Conservation (phyloP, 2,329 filamentous ascomycete species). For the Tolypocladium paradoxum region DNA sequence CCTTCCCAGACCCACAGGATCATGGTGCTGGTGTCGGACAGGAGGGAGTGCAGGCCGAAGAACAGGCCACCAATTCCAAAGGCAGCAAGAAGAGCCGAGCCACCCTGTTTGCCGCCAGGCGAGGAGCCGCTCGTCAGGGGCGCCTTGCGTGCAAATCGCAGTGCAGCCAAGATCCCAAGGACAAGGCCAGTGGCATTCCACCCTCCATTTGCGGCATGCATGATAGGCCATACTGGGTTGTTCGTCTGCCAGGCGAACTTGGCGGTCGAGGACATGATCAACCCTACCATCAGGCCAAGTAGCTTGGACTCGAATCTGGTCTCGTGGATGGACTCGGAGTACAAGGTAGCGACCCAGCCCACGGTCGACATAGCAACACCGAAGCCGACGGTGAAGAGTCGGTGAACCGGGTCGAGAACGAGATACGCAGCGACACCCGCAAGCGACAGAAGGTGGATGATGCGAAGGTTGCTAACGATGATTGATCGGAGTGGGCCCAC, state of each 20-base stretch:
- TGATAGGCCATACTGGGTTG: conserved; percentile 93
- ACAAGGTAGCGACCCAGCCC: conserved; percentile 74
- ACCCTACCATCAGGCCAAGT: conserved; percentile 67
- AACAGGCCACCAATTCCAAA: conserved; percentile 74
- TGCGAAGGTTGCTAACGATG: conserved; percentile 56
- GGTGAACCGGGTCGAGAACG: conserved; percentile 58
- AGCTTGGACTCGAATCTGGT: conserved; percentile 71
- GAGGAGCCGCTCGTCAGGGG: conserved; percentile 32
- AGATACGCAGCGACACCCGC: conserved; percentile 71
- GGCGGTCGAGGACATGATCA: conserved; percentile 74
- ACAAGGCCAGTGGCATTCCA: conserved; percentile 78
- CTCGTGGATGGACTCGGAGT: conserved; percentile 63
- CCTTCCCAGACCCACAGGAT: conserved; percentile 98
- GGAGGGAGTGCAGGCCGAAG: conserved; percentile 81
- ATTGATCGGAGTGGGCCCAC: conserved; percentile 58
- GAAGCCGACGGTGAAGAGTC: conserved; percentile 73
- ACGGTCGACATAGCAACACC: conserved; percentile 72
- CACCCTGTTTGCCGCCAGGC: conserved; percentile 33
- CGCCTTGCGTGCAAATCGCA: conserved; percentile 62
- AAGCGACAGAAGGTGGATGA: conserved; percentile 68
- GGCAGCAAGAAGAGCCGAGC: conserved; percentile 60
- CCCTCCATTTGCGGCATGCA: conserved; percentile 82
- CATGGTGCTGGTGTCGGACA: conserved; percentile 98
- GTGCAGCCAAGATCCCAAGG: conserved; percentile 63
- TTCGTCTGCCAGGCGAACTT: conserved; percentile 94